Evolutionary conservation across 257 asterid species (phyloP), one percentile per base, ranked within the genome.

Genomic region (Ligustrum vulgare): DNA sequence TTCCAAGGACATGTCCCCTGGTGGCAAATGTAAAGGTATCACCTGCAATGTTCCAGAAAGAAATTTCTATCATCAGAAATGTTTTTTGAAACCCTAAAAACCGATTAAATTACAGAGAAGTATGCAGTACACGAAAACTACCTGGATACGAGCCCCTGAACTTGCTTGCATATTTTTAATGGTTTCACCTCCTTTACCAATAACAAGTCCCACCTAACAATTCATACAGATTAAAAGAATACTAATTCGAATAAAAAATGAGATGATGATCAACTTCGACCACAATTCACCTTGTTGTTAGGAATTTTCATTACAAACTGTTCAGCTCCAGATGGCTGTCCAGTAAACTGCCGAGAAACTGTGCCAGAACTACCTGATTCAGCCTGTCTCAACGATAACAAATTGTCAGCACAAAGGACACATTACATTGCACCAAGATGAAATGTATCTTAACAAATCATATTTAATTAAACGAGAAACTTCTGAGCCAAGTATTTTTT

Each of bases 141-240:
- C 97, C 96, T 92, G 98, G 77, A 94, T 88, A 13, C 97, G 96
- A 64, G 98, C 98, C 37, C 98, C 98, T 10, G 97, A 75, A 10
- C 67, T 84, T 9, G 93, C 92, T 87, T 94, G 98, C 97, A 94
- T 94, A 75, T 69, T 90, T 76, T 89, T 94, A 72, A 94, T 92
- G 78, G 97, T 92, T 84, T 94, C 98, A 22, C 98, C 98, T 39
- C 98, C 97, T 86, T 94, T 94, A 28, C 98, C 98, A 83, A 94
- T 94, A 47, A 94, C 97, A 82, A 94, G 98, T 33, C 98, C 98
- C 65, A 94, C 98, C 98, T 93, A 80, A 37, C 79, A 80, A 75
- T 72, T 31, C 15, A 15, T 63, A 72, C 11, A 22, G 23, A 3
- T n/a, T 76, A 31, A 70, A 56, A 5, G 31, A 4, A 72, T 6